phyloP scores from a whole-genome alignment of 2,329 filamentous ascomycete genomes.

The Metarhizium album region DNA sequence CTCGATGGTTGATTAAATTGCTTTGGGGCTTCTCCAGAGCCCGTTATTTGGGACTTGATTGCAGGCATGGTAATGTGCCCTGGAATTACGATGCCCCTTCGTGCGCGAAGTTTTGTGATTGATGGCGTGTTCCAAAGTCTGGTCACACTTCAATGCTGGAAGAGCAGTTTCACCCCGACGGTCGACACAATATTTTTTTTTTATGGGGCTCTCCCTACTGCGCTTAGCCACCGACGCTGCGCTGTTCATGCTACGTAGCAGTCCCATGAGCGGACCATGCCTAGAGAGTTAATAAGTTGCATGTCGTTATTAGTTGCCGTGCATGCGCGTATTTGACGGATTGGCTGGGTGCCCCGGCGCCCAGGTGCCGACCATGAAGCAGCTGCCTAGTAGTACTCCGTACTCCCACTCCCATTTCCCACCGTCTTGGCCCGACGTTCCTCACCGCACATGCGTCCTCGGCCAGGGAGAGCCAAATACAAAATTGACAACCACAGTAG shows the following conservation, averaged over 20 bases:
- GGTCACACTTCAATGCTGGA: not conserved
- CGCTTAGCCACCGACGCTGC: too few species aligned
- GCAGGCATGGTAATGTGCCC: constrained; percentile 38
- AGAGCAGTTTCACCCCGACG: not conserved
- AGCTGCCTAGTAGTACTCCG: too few species aligned
- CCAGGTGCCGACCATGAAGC: not conserved
- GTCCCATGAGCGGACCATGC: too few species aligned
- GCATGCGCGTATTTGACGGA: too few species aligned
- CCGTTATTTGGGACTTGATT: constrained; percentile 32
- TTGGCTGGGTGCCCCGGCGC: too few species aligned
- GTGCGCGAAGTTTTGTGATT: not conserved
- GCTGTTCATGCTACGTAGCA: too few species aligned
- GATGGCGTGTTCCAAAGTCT: not conserved
- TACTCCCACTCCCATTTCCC: not conserved
- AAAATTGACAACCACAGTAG: too few species aligned
- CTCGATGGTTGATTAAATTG: constrained; percentile 82
- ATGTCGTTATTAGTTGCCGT: too few species aligned
- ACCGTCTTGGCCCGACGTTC: not conserved
- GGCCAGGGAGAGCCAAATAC: not conserved
- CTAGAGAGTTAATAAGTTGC: too few species aligned
- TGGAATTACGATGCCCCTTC: constrained; percentile 4
- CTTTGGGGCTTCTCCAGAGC: constrained; percentile 52
- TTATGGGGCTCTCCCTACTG: not conserved
- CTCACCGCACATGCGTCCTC: not conserved
- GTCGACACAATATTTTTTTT: constrained; percentile 1